Evolutionary conservation across 2,329 filamentous ascomycete species (phyloP).

Genomic region (Epichloe typhina): DNA sequence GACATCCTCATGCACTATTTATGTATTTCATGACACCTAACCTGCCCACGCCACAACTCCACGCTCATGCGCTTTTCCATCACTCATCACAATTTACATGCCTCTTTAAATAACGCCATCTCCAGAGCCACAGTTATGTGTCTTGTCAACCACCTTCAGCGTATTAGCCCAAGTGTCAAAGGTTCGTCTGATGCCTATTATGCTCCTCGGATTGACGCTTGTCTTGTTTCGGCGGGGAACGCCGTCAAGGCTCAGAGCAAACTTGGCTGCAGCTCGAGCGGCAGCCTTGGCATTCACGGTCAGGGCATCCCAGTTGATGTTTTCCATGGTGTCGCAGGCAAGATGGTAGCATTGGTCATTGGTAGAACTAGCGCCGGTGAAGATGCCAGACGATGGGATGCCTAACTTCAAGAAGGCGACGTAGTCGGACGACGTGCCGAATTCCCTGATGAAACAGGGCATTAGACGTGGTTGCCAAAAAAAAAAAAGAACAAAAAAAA

Average conservation of each 20-base stretch:
- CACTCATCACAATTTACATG: neutral
- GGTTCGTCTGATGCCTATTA: slow-evolving; percentile 12
- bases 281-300: slow-evolving; percentile 30
- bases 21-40: neutral
- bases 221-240: slow-evolving; percentile 21
- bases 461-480: neutral
- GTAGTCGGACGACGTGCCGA: slow-evolving; percentile 24
- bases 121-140: slow-evolving; percentile 16
- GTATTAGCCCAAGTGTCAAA: slow-evolving; percentile 15
- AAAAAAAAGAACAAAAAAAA: neutral
- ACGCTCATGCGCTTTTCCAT: neutral
- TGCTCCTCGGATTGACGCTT: slow-evolving; percentile 14
- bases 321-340: slow-evolving; percentile 25
- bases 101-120: slow-evolving; percentile 3
- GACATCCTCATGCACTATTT: neutral
- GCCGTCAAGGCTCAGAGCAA: slow-evolving; percentile 23
- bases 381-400: slow-evolving; percentile 25
- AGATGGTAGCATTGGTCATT: slow-evolving; percentile 26
- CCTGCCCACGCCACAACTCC: neutral
- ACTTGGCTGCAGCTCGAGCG: slow-evolving; percentile 33
- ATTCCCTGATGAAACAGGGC: slow-evolving; percentile 9
- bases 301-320: slow-evolving; percentile 28
- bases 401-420: slow-evolving; percentile 23
- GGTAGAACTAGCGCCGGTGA: slow-evolving; percentile 20
- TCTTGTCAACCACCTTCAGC: slow-evolving; percentile 14